These are phyloP conservation scores for Tetrahymena elliotti DNA, from an alignment of 73 alveolate species.

Conservation along the genomic window DNA sequence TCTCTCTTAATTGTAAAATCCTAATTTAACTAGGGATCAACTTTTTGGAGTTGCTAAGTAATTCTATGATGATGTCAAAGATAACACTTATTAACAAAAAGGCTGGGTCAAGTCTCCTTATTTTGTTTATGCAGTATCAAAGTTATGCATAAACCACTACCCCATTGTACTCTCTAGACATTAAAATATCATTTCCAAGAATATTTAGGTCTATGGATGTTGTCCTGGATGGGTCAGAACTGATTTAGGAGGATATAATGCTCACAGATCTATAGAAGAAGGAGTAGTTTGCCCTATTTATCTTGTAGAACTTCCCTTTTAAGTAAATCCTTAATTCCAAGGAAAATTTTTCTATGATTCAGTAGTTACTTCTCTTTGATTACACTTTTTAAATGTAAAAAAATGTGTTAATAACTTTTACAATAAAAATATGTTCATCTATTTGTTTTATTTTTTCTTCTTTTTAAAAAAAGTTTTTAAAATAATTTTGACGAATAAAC, in stretches of 20 bases:
- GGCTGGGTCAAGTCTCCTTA: slow-evolving; percentile 43
- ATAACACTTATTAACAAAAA: slow-evolving; percentile 5
- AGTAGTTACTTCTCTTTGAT: slow-evolving; percentile 35
- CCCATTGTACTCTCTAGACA: slow-evolving; percentile 37
- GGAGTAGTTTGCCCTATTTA: slow-evolving; percentile 59
- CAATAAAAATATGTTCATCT: too few relatives aligned
- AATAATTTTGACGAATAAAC: too few relatives aligned
- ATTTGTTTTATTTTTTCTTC: too few relatives aligned
- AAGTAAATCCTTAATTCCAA: slow-evolving; percentile 48
- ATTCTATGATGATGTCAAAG: slow-evolving; percentile 48
- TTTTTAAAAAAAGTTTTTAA: too few relatives aligned
- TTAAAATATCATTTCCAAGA: slow-evolving; percentile 32
- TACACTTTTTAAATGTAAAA: not conserved
- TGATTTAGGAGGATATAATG: slow-evolving; percentile 71
- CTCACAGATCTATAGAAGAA: slow-evolving; percentile 57
- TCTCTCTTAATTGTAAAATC: slow-evolving; percentile 38
- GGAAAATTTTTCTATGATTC: slow-evolving; percentile 51
- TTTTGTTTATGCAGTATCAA: slow-evolving; percentile 55
- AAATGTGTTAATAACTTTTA: too few relatives aligned
- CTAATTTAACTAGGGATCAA: slow-evolving; percentile 37
- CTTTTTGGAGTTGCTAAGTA: slow-evolving; percentile 46
- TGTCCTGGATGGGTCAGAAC: slow-evolving; percentile 79
- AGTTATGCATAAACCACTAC: slow-evolving; percentile 52
- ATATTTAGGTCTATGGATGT: slow-evolving; percentile 55
- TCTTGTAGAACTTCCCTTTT: slow-evolving; percentile 59